Conservation (phyloP, 2,329 filamentous ascomycete genomes). For the Aaosphaeria arxii region DNA sequence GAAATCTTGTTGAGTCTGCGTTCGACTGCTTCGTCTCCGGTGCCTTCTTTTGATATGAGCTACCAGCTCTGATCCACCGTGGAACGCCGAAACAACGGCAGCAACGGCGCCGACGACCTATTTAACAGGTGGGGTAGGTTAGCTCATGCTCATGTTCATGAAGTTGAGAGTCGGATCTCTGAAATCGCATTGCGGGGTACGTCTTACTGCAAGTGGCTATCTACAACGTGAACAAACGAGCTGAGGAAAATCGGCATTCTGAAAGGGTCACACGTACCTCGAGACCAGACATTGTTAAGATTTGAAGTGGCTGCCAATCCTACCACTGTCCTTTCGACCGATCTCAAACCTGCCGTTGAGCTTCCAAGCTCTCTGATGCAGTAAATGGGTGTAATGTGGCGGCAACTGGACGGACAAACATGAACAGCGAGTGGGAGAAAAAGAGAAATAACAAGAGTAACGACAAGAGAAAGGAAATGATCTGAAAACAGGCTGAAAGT, state of each 20-base stretch:
- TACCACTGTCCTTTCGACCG: background rate
- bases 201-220: slow-evolving; percentile 6
- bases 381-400: background rate
- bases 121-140: slow-evolving; percentile 2
- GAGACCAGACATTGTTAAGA: slow-evolving; percentile 20
- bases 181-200: background rate
- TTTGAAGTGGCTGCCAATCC: background rate
- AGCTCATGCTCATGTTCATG: slow-evolving; percentile 3
- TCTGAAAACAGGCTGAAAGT: background rate
- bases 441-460: background rate
- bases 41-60: slow-evolving; percentile 33
- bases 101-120: slow-evolving; percentile 41
- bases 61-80: slow-evolving; percentile 39
- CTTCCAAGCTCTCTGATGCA: too few relatives aligned
- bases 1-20: slow-evolving; percentile 22
- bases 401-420: background rate
- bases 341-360: background rate
- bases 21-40: slow-evolving; percentile 24
- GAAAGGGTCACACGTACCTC: slow-evolving; percentile 18
- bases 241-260: background rate
- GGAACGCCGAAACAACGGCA: slow-evolving; percentile 43
- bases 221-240: slow-evolving; percentile 1
- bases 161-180: background rate
- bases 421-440: background rate
- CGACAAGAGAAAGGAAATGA: background rate